A percentile compares a stretch with the other conserved stretches of the same genome.
phyloP scores from a whole-genome alignment of 176 grass and related monocot species.

The Musa troglodytarum region DNA sequence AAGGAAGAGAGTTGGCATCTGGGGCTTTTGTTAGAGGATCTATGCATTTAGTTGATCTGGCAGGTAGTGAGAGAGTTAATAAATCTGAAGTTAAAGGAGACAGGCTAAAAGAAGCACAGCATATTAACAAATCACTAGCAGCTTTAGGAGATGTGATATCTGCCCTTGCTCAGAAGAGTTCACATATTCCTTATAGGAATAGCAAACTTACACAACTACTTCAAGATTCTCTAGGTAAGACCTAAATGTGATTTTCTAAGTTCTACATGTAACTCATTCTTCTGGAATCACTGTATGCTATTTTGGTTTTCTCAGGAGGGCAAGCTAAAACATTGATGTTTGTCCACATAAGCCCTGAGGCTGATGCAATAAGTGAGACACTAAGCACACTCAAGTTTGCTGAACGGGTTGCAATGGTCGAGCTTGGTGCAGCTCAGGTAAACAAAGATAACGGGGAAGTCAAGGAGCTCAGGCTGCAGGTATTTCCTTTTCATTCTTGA shows the following conservation, averaged over 20 bases:
- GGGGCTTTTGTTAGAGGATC: constrained; percentile 46
- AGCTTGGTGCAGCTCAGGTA: constrained; percentile 51
- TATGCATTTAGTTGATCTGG: constrained; percentile 91
- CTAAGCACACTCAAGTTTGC: constrained; percentile 89
- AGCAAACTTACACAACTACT: constrained; percentile 93
- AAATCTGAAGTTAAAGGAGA: constrained; percentile 83
- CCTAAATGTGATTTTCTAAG: neutral
- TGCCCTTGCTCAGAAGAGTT: constrained; percentile 77
- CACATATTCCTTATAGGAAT: constrained; percentile 79
- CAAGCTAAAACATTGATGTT: constrained; percentile 98
- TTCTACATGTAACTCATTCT: constrained; percentile 18
- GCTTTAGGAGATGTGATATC: constrained; percentile 87
- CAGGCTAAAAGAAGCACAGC: constrained; percentile 74
- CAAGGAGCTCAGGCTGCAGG: constrained; percentile 81
- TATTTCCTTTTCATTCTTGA: constrained; percentile 18
- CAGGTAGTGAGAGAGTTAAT: constrained; percentile 82
- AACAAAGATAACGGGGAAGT: constrained; percentile 78
- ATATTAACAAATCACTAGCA: constrained; percentile 91
- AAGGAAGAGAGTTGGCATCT: constrained; percentile 62
- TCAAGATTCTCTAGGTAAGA: constrained; percentile 85
- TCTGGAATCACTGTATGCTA: neutral
- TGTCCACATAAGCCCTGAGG: constrained; percentile 79
- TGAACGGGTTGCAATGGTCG: constrained; percentile 74
- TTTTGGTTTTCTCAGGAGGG: constrained; percentile 41
- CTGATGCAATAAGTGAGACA: constrained; percentile 48